phyloP scores from a whole-genome alignment of 2,329 filamentous ascomycete species.

The Annulohypoxylon truncatum region DNA sequence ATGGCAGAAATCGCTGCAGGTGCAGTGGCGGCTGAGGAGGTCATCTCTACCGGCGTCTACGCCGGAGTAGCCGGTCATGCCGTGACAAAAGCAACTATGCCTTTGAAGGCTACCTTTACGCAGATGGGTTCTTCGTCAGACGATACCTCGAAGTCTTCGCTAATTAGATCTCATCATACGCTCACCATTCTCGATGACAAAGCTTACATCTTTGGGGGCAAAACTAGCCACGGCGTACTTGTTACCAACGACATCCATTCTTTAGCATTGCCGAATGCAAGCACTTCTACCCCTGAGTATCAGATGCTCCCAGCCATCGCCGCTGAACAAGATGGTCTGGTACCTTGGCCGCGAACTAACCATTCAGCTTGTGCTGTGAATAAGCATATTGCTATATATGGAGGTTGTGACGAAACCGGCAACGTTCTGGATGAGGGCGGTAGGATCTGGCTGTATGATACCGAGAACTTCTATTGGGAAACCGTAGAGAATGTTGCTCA shows the following conservation, averaged over 20 bases:
- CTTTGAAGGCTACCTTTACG: constrained; percentile 62
- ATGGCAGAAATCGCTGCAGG: constrained; percentile 57
- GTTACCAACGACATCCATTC: constrained; percentile 64
- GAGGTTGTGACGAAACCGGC: constrained; percentile 50
- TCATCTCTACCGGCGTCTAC: constrained; percentile 55
- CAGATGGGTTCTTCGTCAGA: constrained; percentile 56
- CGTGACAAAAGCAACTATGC: constrained; percentile 63
- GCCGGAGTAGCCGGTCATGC: constrained; percentile 56
- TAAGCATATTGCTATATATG: constrained; percentile 52
- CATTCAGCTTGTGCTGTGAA: constrained; percentile 54
- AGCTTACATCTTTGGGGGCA: constrained; percentile 67
- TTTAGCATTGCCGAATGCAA: constrained; percentile 60
- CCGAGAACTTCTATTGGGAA: constrained; percentile 52
- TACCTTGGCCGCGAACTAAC: constrained; percentile 49
- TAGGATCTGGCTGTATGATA: constrained; percentile 55
- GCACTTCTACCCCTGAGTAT: constrained; percentile 51
- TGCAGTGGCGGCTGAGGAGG: constrained; percentile 55
- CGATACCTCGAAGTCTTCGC: constrained; percentile 48
- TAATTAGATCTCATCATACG: constrained; percentile 63
- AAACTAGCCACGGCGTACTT: constrained; percentile 53
- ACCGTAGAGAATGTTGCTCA: constrained; percentile 48
- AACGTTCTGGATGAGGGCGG: constrained; percentile 48
- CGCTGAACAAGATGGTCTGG: constrained; percentile 45
- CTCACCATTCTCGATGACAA: constrained; percentile 64
- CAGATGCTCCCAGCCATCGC: constrained; percentile 50